These are phyloP conservation scores for Picea sitchensis DNA, from an alignment of 75 land plant species.

Conservation along the genomic window DNA sequence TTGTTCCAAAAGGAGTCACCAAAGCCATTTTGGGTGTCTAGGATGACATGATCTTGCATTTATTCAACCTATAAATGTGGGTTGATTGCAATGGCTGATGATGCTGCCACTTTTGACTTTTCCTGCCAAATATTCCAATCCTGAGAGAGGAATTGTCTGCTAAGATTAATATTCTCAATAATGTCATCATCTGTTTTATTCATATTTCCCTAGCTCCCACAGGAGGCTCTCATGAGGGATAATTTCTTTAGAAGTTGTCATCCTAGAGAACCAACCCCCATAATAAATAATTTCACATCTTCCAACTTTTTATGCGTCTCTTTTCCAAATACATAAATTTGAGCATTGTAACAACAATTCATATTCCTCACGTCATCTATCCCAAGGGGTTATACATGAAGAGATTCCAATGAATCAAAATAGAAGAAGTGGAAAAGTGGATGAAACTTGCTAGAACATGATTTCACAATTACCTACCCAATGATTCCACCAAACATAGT, in stretches of 20 bases:
- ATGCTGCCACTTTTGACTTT: conserved; percentile 77
- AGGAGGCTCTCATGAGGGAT: conserved; percentile 72
- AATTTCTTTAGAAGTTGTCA: too few relatives aligned
- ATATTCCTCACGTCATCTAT: too few relatives aligned
- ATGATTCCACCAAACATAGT: conserved; percentile 22
- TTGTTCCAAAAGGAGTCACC: conserved; percentile 80
- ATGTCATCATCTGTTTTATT: too few relatives aligned
- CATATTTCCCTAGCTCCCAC: conserved; percentile 48
- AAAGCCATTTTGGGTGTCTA: conserved; percentile 78
- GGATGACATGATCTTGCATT: conserved; percentile 69
- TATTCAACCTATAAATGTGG: conserved; percentile 53
- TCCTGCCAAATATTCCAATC: conserved; percentile 87
- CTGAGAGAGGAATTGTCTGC: conserved; percentile 79
- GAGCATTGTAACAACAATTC: too few relatives aligned
- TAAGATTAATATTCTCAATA: too few relatives aligned
- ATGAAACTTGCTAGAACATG: too few relatives aligned
- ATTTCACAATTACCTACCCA: conserved; percentile 7
- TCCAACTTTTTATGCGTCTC: conserved; percentile 67
- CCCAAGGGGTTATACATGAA: too few relatives aligned
- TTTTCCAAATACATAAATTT: conserved; percentile 62
- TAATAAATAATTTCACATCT: conserved; percentile 66
- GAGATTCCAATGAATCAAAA: too few relatives aligned
- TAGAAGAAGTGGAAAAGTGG: too few relatives aligned
- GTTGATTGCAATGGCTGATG: conserved; percentile 70
- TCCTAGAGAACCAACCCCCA: conserved; percentile 55